Percentiles rank a stretch among this genome's conserved stretches.
Evolutionary conservation across 306 rosid species (phyloP).

Genomic region (Luffa acutangula): DNA sequence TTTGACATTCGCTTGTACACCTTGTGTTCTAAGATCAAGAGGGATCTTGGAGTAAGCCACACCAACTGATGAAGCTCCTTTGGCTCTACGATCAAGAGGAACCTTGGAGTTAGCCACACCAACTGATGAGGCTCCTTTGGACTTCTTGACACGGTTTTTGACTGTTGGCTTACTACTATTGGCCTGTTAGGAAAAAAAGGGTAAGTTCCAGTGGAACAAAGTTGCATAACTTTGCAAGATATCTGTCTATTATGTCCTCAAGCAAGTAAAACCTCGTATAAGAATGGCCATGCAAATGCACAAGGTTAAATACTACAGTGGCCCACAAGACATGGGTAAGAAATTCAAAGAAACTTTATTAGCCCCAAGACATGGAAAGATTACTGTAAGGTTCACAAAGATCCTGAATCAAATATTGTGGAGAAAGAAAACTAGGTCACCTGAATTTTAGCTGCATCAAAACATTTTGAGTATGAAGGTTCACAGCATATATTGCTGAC

Average conservation of each 20-base stretch:
- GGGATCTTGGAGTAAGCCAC: not conserved
- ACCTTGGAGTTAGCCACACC: not conserved
- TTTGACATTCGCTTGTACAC: slow-evolving; percentile 14
- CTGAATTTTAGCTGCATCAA: slow-evolving; percentile 47
- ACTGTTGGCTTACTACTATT: slow-evolving; percentile 35
- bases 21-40: slow-evolving; percentile 24
- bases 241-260: not conserved
- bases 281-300: not conserved
- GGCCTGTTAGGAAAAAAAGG: slow-evolving; percentile 26
- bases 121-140: slow-evolving; percentile 28
- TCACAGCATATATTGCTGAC: slow-evolving; percentile 50
- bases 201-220: not conserved
- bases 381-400: not conserved
- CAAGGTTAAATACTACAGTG: not conserved
- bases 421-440: slow-evolving; percentile 19
- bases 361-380: not conserved
- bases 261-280: not conserved
- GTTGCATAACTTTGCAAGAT: not conserved
- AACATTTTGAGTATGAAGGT: slow-evolving; percentile 30
- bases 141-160: slow-evolving; percentile 21
- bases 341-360: not conserved
- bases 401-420: slow-evolving; percentile 5
- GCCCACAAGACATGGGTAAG: not conserved
- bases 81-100: slow-evolving; percentile 24
- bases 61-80: slow-evolving; percentile 23